These are phyloP conservation scores for Pleurotus tuoliensis DNA, from an alignment of 768 basidiomycete species.

Conservation along the genomic window DNA sequence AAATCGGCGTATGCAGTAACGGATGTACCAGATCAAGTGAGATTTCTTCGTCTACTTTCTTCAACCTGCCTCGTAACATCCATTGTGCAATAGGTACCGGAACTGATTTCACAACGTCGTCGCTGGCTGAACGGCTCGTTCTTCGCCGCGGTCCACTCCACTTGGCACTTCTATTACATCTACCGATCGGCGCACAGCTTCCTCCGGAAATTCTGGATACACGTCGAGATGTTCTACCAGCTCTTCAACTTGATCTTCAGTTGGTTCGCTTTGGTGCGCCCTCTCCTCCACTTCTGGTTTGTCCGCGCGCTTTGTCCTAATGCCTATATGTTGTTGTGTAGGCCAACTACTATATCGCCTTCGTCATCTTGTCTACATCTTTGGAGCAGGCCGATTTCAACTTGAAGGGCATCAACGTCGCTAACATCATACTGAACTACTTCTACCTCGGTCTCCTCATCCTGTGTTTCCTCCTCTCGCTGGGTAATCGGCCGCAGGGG, in stretches of 20 bases:
- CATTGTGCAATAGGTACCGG: slow-evolving; percentile 61
- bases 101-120: slow-evolving; percentile 90
- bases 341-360: slow-evolving; percentile 93
- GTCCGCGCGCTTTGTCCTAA: background rate
- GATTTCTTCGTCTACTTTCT: slow-evolving; percentile 10
- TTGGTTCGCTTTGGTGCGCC: slow-evolving; percentile 78
- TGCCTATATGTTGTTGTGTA: slow-evolving; percentile 15
- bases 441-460: slow-evolving; percentile 84
- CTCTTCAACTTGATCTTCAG: slow-evolving; percentile 88
- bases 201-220: slow-evolving; percentile 88
- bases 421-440: slow-evolving; percentile 81
- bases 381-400: slow-evolving; percentile 63
- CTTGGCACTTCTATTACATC: slow-evolving; percentile 91
- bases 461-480: slow-evolving; percentile 80
- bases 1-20: slow-evolving; percentile 91
- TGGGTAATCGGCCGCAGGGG: slow-evolving; percentile 93
- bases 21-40: slow-evolving; percentile 87
- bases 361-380: slow-evolving; percentile 70
- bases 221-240: slow-evolving; percentile 91
- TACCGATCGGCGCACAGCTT: slow-evolving; percentile 87
- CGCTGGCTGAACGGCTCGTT: slow-evolving; percentile 98
- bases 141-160: slow-evolving; percentile 93
- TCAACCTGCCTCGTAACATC: background rate
- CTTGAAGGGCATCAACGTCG: slow-evolving; percentile 57
- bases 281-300: slow-evolving; percentile 1